phyloP scores from a whole-genome alignment of 208 protist genomes.

The Acanthamoeba sp. region DNA sequence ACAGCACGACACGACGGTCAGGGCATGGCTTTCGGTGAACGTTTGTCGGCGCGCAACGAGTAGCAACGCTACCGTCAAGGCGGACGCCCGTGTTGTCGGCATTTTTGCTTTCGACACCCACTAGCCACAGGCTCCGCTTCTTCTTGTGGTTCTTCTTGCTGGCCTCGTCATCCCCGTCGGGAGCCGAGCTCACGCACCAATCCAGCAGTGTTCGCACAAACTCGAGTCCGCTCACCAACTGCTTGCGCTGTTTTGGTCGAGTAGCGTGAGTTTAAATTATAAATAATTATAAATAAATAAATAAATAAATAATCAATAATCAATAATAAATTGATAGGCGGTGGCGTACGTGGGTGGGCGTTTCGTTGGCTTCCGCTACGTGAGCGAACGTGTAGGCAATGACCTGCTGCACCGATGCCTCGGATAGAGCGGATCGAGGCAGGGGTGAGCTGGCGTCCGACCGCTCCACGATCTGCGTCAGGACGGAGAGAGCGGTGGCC shows the following conservation, averaged over 20 bases:
- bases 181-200: neutral
- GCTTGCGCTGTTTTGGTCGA: neutral
- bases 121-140: neutral
- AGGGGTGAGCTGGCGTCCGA: neutral
- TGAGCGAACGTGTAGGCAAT: constrained; percentile 5
- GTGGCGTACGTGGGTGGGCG: neutral
- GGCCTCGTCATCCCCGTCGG: neutral
- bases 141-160: neutral
- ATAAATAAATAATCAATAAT: no score
- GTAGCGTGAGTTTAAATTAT: no score
- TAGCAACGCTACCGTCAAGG: neutral
- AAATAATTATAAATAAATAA: no score
- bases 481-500: neutral
- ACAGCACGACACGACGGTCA: neutral
- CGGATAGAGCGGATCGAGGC: neutral
- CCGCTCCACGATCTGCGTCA: neutral
- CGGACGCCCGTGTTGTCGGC: neutral
- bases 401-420: neutral
- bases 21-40: no score
- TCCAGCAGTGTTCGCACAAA: neutral
- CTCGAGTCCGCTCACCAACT: neutral
- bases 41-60: no score
- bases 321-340: no score
- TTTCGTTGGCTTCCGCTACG: neutral
- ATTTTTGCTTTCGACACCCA: neutral